Evolutionary conservation across 495 filamentous ascomycete genomes (phyloP).

Genomic region (Aspergillus heteromorphus): DNA sequence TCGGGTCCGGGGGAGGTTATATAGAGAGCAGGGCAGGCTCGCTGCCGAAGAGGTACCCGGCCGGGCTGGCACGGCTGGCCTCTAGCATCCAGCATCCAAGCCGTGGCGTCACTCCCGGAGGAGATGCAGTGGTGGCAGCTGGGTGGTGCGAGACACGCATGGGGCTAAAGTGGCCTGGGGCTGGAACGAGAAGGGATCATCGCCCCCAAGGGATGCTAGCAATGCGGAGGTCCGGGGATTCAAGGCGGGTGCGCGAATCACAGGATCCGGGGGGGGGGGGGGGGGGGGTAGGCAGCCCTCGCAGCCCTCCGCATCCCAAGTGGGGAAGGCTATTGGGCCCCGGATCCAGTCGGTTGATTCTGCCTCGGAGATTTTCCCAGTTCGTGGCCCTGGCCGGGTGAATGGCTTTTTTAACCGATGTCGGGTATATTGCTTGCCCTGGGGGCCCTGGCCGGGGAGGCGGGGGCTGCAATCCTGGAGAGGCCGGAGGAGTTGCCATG

Average conservation of each 20-base stretch:
- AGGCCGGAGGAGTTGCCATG: background rate
- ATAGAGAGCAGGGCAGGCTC: background rate
- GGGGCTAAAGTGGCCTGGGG: background rate
- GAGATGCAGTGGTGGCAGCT: background rate
- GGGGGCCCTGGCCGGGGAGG: no score
- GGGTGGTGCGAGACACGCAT: conserved; percentile 3
- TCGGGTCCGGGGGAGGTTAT: background rate
- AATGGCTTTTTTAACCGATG: background rate
- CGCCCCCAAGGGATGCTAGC: background rate
- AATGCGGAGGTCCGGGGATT: conserved; percentile 4
- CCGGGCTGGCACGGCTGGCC: background rate
- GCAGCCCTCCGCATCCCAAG: background rate
- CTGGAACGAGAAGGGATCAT: background rate
- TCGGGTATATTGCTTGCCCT: background rate
- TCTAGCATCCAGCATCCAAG: no score
- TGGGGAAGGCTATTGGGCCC: background rate
- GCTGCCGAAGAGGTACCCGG: background rate
- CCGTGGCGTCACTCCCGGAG: background rate
- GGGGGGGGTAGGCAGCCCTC: no score
- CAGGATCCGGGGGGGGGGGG: background rate
- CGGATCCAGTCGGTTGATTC: conserved; percentile 1
- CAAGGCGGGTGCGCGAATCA: background rate
- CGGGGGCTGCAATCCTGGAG: background rate
- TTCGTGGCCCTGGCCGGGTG: background rate
- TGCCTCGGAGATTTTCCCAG: conserved; percentile 1